These are phyloP conservation scores for Phaeoacremonium minimum DNA, from an alignment of 2,329 filamentous ascomycete genomes.

Conservation along the genomic window DNA sequence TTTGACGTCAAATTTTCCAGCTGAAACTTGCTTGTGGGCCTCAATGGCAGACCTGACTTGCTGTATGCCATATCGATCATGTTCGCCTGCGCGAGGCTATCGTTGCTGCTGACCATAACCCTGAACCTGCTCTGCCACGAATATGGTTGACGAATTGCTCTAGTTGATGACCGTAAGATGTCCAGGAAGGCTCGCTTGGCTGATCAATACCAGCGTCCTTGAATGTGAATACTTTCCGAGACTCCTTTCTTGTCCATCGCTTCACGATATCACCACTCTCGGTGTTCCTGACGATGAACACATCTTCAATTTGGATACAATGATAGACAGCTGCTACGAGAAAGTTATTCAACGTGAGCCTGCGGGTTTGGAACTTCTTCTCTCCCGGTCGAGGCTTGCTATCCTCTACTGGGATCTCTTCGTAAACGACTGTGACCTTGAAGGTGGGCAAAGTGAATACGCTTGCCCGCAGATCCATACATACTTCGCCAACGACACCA, in stretches of 20 bases:
- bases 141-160: conserved; percentile 44
- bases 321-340: conserved; percentile 24
- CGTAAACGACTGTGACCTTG: no score
- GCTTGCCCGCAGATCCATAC: no score
- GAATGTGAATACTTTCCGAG: conserved; percentile 28
- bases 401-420: no score
- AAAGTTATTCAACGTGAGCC: conserved; percentile 21
- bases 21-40: conserved; percentile 16
- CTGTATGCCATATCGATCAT: conserved; percentile 33
- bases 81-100: conserved; percentile 30
- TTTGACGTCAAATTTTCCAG: background rate
- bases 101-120: conserved; percentile 29
- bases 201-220: conserved; percentile 22
- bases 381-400: conserved; percentile 12
- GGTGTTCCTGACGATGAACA: conserved; percentile 21
- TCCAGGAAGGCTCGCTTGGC: conserved; percentile 32
- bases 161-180: conserved; percentile 39
- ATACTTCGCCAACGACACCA: no score
- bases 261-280: conserved; percentile 12
- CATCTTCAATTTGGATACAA: conserved; percentile 29
- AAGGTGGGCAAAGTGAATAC: no score
- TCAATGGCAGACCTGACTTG: conserved; percentile 24
- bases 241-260: conserved; percentile 16
- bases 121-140: conserved; percentile 28
- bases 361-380: conserved; percentile 18